Conservation (phyloP, 441 rosid species). For the Pelargonium citronellum region DNA sequence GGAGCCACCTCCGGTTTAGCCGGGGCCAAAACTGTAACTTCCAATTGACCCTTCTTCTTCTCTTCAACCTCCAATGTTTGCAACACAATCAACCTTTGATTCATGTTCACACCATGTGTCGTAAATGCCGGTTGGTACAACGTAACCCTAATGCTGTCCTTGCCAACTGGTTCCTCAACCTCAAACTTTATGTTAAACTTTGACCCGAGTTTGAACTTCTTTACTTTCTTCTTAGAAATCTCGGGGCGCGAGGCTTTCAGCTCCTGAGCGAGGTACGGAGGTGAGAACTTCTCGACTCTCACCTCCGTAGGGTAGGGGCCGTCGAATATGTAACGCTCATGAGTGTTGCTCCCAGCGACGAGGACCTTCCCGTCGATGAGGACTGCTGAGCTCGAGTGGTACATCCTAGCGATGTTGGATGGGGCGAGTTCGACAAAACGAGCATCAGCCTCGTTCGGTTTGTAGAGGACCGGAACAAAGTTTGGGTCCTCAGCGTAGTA, state of each 20-base stretch:
- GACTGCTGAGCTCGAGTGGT: constrained; percentile 19
- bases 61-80: not conserved
- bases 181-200: not conserved
- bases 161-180: not conserved
- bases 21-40: not conserved
- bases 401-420: constrained; percentile 22
- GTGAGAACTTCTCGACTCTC: constrained; percentile 19
- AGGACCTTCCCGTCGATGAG: constrained; percentile 22
- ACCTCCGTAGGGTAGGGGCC: constrained; percentile 19
- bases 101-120: constrained; percentile 30
- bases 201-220: not conserved
- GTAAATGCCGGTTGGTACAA: constrained; percentile 29
- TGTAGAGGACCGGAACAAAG: constrained; percentile 14
- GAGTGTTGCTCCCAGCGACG: constrained; percentile 22
- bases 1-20: not conserved
- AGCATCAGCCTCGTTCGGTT: not conserved
- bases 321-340: constrained; percentile 8
- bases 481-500: constrained; percentile 8
- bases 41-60: not conserved
- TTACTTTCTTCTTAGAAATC: not conserved
- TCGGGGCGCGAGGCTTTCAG: not conserved
- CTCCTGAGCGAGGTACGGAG: constrained; percentile 13
- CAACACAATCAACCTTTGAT: constrained; percentile 25
- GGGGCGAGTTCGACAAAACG: constrained; percentile 10
- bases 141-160: constrained; percentile 11